A percentile compares a stretch with the other conserved stretches of the same genome.
These are phyloP conservation scores for Starmera pachycereana DNA, from an alignment of 805 yeast species.

Conservation along the genomic window DNA sequence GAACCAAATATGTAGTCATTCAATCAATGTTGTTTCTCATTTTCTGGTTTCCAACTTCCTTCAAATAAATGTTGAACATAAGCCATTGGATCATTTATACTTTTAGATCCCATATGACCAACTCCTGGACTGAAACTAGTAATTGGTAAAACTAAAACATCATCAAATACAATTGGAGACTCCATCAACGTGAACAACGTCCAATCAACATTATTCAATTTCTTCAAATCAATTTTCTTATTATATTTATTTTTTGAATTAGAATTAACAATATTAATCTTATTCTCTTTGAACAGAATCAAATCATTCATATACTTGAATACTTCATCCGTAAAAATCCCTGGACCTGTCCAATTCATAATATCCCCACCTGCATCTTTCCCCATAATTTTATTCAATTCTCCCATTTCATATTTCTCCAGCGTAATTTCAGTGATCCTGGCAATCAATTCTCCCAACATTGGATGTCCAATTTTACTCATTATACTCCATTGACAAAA, in stretches of 20 bases:
- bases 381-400: constrained; percentile 37
- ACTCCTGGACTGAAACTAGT: constrained; percentile 62
- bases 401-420: constrained; percentile 36
- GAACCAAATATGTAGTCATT: no score
- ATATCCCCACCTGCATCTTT: constrained; percentile 65
- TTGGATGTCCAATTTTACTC: constrained; percentile 85
- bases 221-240: constrained; percentile 17
- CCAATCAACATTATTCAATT: constrained; percentile 40
- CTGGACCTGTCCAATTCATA: constrained; percentile 97
- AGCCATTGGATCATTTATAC: constrained; percentile 34
- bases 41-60: constrained; percentile 48
- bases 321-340: constrained; percentile 81
- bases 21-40: constrained; percentile 2
- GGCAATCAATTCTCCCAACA: constrained; percentile 69
- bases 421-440: constrained; percentile 71
- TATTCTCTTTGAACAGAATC: constrained; percentile 11
- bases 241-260: constrained; percentile 16
- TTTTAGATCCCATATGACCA: constrained; percentile 55
- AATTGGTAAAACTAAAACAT: constrained; percentile 62
- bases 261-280: constrained; percentile 5
- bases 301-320: constrained; percentile 72
- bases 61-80: constrained; percentile 54
- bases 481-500: constrained; percentile 97
- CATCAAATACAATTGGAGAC: constrained; percentile 49
- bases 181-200: constrained; percentile 48